These are phyloP conservation scores for Stenogyne calaminthoides DNA, from an alignment of 305 asterid genomes.

Conservation along the genomic window DNA sequence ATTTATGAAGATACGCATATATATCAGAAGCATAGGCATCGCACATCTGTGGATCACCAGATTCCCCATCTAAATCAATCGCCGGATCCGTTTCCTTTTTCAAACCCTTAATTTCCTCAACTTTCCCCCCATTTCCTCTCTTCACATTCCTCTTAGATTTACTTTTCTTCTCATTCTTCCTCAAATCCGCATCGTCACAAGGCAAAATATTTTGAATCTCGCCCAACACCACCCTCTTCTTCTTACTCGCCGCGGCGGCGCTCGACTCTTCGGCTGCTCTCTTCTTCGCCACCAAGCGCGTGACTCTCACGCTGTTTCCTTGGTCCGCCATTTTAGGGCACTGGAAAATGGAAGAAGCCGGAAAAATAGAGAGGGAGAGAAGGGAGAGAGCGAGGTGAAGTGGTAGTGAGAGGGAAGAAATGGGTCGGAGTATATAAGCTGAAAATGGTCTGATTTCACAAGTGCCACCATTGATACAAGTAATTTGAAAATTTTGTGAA, in stretches of 20 bases:
- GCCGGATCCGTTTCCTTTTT: slow-evolving; percentile 34
- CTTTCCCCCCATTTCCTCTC: slow-evolving; percentile 27
- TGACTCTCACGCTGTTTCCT: slow-evolving; percentile 57
- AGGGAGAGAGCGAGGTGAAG: neutral
- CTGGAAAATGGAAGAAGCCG: slow-evolving; percentile 15
- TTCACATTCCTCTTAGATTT: slow-evolving; percentile 40
- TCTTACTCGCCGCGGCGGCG: slow-evolving; percentile 33
- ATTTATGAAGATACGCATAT: slow-evolving; percentile 59
- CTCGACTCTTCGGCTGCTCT: slow-evolving; percentile 52
- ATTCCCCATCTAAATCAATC: slow-evolving; percentile 39
- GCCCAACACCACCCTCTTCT: slow-evolving; percentile 68
- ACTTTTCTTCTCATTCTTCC: slow-evolving; percentile 34
- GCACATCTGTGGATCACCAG: slow-evolving; percentile 76
- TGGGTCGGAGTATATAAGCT: slow-evolving; percentile 31
- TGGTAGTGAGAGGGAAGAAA: slow-evolving; percentile 18
- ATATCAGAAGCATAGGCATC: slow-evolving; percentile 62
- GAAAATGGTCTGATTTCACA: neutral
- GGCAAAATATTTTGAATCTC: slow-evolving; percentile 56
- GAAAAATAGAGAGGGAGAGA: slow-evolving; percentile 22
- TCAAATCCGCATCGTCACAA: slow-evolving; percentile 16
- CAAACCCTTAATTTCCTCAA: slow-evolving; percentile 15
- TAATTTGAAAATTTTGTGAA: slow-evolving; percentile 33
- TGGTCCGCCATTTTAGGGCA: slow-evolving; percentile 41
- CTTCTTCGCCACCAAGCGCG: slow-evolving; percentile 80
- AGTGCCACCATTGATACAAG: slow-evolving; percentile 39